Base-by-base conservation (phyloP, 768 basidiomycete species). In the Boletus pseudo-olivaceus region DNA sequence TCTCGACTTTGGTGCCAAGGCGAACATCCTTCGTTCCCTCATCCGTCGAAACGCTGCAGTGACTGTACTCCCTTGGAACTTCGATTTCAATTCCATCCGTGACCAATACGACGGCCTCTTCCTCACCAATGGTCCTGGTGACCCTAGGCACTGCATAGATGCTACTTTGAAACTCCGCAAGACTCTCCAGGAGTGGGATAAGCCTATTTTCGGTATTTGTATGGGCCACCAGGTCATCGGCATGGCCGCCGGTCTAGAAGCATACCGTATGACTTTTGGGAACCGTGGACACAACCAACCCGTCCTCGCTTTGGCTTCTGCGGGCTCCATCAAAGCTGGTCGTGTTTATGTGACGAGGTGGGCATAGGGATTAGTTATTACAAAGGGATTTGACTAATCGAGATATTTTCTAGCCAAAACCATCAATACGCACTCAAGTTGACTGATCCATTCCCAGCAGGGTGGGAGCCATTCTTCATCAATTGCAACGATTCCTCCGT, bases 391-490 rank as follows among this genome's bases (percentile, higher is more conserved):
- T n/a, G 29, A 26, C 47, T 65, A 40, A 57, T 53, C 5, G 26
- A 15, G 20, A 10, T 45, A 11, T 47, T 45, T 34, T 19, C 4
- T 49, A 90, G 91, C 62, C 91, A 93, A 87, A 98, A 99, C 73
- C 94, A 97, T 69, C 97, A 98, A 63, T 99, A 98, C 71, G 97
- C 97, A n/a, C 78, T 98, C 54, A 88, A 85, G 67, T 75, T 98
- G 49, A 86, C 88, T 57, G 96, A 98, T 66, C 90, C 93, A 4
- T 97, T 98, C 90, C 97, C 97, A 27, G 76, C 80, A 54, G 97
- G 94, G 17, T 99, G 93, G 94, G 93, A 96, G 62, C 96, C 96
- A 0, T 98, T 96, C 82, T 99, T 99, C 79, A 96, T 98, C 77
- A 99, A 98, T 75, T 97, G 93, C 75, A 98, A 98, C 66, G 96